phyloP scores from a whole-genome alignment of 179 eudicot genomes.

The Sideroxylon spinosum region DNA sequence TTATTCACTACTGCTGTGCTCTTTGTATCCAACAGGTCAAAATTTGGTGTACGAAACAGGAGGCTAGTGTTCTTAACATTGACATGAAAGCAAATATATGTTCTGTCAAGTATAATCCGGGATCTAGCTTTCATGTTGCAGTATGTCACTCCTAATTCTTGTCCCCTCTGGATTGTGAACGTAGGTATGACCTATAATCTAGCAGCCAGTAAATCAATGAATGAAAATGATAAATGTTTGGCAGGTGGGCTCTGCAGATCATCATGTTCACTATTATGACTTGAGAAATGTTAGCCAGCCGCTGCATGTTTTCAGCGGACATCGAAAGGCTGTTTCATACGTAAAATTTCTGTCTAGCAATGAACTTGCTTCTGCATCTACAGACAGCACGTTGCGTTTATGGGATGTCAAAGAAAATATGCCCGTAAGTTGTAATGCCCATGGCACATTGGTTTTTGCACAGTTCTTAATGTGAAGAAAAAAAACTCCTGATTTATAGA shows the following conservation, averaged over 20 bases:
- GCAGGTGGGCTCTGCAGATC: conserved; percentile 98
- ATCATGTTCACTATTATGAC: conserved; percentile 78
- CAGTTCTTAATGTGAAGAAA: not conserved
- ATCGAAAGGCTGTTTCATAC: conserved; percentile 82
- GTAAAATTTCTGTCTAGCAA: conserved; percentile 76
- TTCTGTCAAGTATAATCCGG: conserved; percentile 92
- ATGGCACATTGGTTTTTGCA: not conserved
- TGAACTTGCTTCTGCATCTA: conserved; percentile 94
- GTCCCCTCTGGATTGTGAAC: not conserved
- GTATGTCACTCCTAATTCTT: conserved; percentile 32
- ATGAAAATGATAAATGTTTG: conserved; percentile 12
- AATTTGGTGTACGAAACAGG: conserved; percentile 90
- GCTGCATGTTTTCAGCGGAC: conserved; percentile 65
- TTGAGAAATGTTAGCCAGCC: conserved; percentile 81
- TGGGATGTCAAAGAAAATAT: conserved; percentile 79
- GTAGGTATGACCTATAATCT: not conserved
- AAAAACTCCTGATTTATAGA: not conserved
- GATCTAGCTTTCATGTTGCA: conserved; percentile 78
- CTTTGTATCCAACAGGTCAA: conserved; percentile 55
- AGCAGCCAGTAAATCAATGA: not conserved
- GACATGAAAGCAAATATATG: conserved; percentile 87
- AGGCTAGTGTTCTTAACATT: conserved; percentile 72
- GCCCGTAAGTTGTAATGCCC: conserved; percentile 39
- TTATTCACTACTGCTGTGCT: conserved; percentile 1
- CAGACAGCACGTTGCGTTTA: conserved; percentile 85